Evolutionary conservation across 495 filamentous ascomycete genomes (phyloP), one percentile per base, ranked within the genome.

Genomic region (Talaromyces liani): DNA sequence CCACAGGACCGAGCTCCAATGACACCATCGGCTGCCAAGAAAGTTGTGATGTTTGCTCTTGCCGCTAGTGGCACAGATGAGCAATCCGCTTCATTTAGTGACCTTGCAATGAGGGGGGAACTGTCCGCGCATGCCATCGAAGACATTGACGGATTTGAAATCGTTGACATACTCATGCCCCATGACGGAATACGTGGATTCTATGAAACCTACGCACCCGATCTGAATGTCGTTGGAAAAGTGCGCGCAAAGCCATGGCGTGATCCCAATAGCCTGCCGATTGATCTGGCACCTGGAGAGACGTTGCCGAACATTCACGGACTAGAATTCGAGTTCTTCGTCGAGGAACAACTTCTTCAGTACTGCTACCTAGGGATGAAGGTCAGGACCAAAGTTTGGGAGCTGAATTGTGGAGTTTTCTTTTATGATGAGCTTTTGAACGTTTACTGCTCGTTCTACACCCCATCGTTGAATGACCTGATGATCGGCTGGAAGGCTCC

Each of bases 311-410:
- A 73, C 68, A 66, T 72, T 6, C 60, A 67, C 9, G 67, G 69
- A 10, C 63, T 63, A 24, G 69, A 75, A 14, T 83, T 85, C 65
- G 80, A 85, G 34, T 88, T 92, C 65, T 84, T 88, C 68, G 62
- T 95, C 25, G 91, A 94, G 68, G 81, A 86, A 27, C 70, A 82
- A 0, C 73, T 88, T 5, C 77, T 97, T 20, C 65, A 77, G 29
- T 75, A 82, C 55, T 82, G 87, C 64, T 86, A 85, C 65, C 77
- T 84, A 1, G 91, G 92, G 1, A 86, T 96, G 87, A 96, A 95
- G 76, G 70, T 97, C 16, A 79, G 81, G 34, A 77, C 84, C 5
- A 73, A 70, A 7, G 80, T 96, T 16, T 87, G 85, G 70, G 79
- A 84, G 56, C 73, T 91, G 31, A 85, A 81, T 63, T 81, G 78